Evolutionary conservation across 2,329 filamentous ascomycete genomes (phyloP).

Genomic region (Teratosphaeria pseudoeucalypti): DNA sequence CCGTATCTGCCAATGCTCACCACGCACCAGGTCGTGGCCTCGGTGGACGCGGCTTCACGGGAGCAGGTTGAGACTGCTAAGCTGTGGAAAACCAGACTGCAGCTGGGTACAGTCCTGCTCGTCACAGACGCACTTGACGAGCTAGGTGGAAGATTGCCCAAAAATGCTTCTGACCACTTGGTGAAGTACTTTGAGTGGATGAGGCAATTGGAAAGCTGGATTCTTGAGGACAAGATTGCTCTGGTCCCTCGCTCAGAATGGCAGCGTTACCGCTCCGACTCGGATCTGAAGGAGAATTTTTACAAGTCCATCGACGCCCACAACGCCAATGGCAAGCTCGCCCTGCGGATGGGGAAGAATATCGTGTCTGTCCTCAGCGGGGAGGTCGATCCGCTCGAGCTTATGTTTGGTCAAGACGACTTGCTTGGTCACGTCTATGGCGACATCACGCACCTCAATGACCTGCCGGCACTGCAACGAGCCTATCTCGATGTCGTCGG

Average conservation of each 20-base stretch:
- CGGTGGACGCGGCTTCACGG: not conserved
- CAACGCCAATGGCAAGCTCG: slow-evolving; percentile 3
- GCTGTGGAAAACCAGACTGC: not conserved
- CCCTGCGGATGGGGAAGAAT: slow-evolving; percentile 3
- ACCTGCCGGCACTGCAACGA: not conserved
- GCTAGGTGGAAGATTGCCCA: not conserved
- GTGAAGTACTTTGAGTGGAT: not conserved
- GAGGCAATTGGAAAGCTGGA: not conserved
- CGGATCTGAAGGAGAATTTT: not conserved
- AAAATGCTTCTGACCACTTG: not conserved
- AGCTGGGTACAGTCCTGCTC: not conserved
- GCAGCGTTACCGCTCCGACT: not conserved
- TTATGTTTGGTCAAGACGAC: slow-evolving; percentile 3
- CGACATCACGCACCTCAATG: not conserved
- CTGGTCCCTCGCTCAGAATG: not conserved
- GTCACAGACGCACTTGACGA: slow-evolving; percentile 1
- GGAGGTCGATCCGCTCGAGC: not conserved
- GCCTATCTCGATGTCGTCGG: slow-evolving; percentile 1
- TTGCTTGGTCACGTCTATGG: slow-evolving; percentile 3
- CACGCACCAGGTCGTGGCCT: not conserved
- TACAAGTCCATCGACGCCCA: not conserved
- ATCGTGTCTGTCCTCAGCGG: slow-evolving; percentile 3
- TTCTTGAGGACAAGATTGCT: not conserved
- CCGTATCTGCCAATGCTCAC: slow-evolving; percentile 2
- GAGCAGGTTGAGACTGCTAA: not conserved